phyloP scores from a whole-genome alignment of 805 yeast genomes.

The Tetrapisispora pingtungensis region DNA sequence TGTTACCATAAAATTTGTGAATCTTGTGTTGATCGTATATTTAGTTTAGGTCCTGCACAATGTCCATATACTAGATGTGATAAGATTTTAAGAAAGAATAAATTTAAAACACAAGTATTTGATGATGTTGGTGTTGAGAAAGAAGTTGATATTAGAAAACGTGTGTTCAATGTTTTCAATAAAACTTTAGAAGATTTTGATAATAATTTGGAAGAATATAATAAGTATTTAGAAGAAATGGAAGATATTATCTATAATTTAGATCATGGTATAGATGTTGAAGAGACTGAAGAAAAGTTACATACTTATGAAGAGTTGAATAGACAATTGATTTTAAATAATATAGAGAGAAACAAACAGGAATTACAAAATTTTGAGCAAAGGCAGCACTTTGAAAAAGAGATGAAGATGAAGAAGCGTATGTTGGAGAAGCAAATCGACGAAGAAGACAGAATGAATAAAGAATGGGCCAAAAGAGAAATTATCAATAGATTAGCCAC shows the following conservation, averaged over 20 bases:
- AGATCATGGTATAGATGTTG: constrained; percentile 58
- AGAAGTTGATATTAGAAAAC: constrained; percentile 81
- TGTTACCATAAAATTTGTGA: constrained; percentile 98
- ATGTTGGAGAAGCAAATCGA: constrained; percentile 55
- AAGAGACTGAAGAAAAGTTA: constrained; percentile 54
- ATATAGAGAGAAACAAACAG: constrained; percentile 60
- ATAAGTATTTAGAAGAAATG: constrained; percentile 71
- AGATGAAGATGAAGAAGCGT: constrained; percentile 41
- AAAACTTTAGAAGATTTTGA: constrained; percentile 67
- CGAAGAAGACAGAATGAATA: constrained; percentile 46
- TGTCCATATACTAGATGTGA: constrained; percentile 93
- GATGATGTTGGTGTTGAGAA: constrained; percentile 85
- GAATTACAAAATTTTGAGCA: constrained; percentile 57
- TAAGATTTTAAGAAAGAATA: constrained; percentile 74
- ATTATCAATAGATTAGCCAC: constrained; percentile 42
- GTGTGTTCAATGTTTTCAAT: constrained; percentile 70
- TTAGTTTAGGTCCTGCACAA: constrained; percentile 89
- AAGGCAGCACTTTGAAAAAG: constrained; percentile 60
- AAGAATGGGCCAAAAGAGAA: constrained; percentile 46
- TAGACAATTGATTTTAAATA: constrained; percentile 63
- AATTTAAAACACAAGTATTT: constrained; percentile 85
- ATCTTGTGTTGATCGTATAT: constrained; percentile 91
- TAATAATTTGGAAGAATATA: constrained; percentile 45
- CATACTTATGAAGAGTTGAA: constrained; percentile 64
- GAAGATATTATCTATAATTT: constrained; percentile 75